phyloP scores from a whole-genome alignment of 2,329 filamentous ascomycete genomes.

The Epichloe scottii region DNA sequence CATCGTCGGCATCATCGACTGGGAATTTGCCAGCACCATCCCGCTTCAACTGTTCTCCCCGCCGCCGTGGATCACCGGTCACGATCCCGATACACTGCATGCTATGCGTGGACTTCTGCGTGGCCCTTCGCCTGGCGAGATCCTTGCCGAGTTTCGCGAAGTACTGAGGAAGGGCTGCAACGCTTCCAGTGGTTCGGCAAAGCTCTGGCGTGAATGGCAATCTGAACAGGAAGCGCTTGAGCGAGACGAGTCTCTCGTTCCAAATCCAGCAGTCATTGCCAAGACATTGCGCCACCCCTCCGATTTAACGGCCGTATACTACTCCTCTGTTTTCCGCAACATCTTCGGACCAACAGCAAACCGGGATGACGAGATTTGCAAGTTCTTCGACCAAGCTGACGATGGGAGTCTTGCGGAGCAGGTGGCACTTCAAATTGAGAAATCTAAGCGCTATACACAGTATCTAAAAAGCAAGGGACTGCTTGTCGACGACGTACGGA shows the following conservation, averaged over 20 bases:
- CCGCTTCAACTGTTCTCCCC: constrained; percentile 9
- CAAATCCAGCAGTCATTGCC: neutral
- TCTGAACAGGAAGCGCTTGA: neutral
- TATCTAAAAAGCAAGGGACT: constrained; percentile 5
- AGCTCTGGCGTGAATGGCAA: neutral
- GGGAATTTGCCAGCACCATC: constrained; percentile 12
- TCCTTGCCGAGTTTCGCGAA: neutral
- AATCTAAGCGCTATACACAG: constrained; percentile 8
- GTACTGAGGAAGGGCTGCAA: neutral
- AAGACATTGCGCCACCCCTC: neutral
- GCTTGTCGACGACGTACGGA: constrained; percentile 2
- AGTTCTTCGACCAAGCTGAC: neutral
- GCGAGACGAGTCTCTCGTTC: neutral
- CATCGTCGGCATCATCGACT: constrained; percentile 15
- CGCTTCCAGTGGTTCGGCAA: neutral
- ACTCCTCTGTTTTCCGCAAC: neutral
- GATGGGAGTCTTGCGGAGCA: neutral
- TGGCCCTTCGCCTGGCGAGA: neutral
- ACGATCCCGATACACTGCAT: neutral
- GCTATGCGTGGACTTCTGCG: no score
- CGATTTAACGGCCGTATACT: neutral
- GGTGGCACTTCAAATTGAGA: constrained; percentile 3
- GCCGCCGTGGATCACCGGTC: constrained; percentile 10
- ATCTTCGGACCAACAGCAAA: neutral
- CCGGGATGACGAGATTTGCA: neutral